Base-by-base conservation (phyloP, 2,329 filamentous ascomycete genomes). In the Trichophyton verrucosum region DNA sequence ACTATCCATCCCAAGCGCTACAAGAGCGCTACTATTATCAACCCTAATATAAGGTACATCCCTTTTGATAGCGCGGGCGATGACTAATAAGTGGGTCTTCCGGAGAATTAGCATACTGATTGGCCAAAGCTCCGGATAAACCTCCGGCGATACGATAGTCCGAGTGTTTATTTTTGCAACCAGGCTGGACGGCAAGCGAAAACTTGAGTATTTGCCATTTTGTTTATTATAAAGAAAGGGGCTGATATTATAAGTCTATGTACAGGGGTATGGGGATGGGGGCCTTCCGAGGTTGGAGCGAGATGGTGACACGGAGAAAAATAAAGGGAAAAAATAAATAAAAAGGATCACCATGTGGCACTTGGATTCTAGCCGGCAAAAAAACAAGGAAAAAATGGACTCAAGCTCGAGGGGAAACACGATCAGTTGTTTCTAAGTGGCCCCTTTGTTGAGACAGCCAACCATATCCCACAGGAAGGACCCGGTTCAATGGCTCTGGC, bases 401-500 rank as follows among this genome's bases (percentile, higher is more conserved):
- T 22, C n/a, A 13, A 24, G 9, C 22, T 24, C 8, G 11, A 24
- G 24, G 20, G 46, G 22, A 22, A 49, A 49, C 46, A 49, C 20
- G 49, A 55, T 55, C 49, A 15, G 49, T 20, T 55, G 24, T n/a
- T 44, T 36, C 7, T n/a, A 33, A 33, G 49, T 27, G 49, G 33
- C 33, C 33, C 13, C 49, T 8, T 55, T 36, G 27, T 15, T 55
- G 46, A 38, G 2, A 30, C 13, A 55, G 6, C 49, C 49, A 33
- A 55, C 49, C 13, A 36, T 27, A 55, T 55, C 49, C 49, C 49
- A 20, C 27, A 27, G 11, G 15, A 9, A 55, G 30, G 49, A 8
- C 49, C 49, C 49, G n/a, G 49, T 27, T 55, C 49, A 36, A 27
- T 55, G 49, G 49, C 27, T 55, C 49, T 55, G 49, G 49, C 30